Conservation (phyloP, 495 filamentous ascomycete species). For the Podospora sp. region DNA sequence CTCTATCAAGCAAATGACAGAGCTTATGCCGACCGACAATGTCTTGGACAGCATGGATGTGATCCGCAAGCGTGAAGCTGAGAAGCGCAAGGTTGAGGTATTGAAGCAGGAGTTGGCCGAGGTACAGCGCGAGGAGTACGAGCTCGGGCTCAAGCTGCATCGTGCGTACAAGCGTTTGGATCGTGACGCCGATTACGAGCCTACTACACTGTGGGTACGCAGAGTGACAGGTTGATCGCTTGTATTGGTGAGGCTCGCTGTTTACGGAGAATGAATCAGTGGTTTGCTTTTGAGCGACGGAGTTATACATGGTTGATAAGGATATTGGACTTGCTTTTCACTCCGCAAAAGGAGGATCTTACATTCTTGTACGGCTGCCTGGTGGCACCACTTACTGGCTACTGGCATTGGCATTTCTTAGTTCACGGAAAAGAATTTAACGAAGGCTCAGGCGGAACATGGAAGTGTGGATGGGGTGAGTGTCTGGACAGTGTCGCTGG, state of each 20-base stretch:
- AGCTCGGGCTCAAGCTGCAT: slow-evolving; percentile 80
- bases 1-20: slow-evolving; percentile 72
- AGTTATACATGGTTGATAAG: neutral
- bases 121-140: slow-evolving; percentile 79
- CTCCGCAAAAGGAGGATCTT: neutral
- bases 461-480: too few relatives aligned
- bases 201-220: slow-evolving; percentile 80
- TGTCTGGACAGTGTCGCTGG: too few relatives aligned
- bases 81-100: slow-evolving; percentile 71
- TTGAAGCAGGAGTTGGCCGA: slow-evolving; percentile 77
- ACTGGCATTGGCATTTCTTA: neutral
- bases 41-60: slow-evolving; percentile 49
- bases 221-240: slow-evolving; percentile 53
- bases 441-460: too few relatives aligned
- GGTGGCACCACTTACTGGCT: neutral
- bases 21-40: slow-evolving; percentile 59
- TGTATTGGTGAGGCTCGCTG: neutral
- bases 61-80: slow-evolving; percentile 57
- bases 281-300: neutral
- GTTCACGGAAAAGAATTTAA: too few relatives aligned
- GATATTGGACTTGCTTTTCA: neutral
- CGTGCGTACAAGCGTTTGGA: slow-evolving; percentile 77
- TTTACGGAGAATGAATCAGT: neutral
- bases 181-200: slow-evolving; percentile 62
- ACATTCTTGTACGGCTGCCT: neutral